Conservation (phyloP, 2,329 filamentous ascomycete genomes). For the Magnaporthiopsis poae region DNA sequence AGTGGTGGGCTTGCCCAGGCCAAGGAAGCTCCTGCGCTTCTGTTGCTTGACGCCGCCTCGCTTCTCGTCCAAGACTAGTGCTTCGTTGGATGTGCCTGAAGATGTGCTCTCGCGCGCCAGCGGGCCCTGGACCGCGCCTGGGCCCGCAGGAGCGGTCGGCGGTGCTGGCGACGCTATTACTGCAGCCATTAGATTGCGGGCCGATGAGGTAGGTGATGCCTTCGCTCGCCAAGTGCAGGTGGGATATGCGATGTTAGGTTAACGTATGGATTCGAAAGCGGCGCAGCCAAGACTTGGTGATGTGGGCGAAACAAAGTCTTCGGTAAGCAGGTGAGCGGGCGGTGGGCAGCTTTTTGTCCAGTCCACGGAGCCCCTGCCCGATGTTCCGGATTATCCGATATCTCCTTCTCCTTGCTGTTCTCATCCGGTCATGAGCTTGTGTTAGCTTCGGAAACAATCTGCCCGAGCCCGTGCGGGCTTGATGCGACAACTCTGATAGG, state of each 20-base stretch:
- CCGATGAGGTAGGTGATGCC: not conserved
- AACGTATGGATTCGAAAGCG: not conserved
- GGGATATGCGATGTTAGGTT: not conserved
- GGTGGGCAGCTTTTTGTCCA: not conserved
- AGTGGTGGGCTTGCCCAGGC: not conserved
- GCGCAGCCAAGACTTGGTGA: not conserved
- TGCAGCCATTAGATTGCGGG: not conserved
- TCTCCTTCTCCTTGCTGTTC: not conserved
- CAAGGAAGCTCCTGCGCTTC: not conserved
- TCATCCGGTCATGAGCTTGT: not conserved
- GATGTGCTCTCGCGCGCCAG: not conserved
- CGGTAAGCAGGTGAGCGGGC: not conserved
- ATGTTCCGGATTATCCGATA: not conserved
- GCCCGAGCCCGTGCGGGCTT: not conserved
- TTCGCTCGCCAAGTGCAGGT: not conserved
- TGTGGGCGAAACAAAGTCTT: not conserved
- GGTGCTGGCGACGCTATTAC: not conserved
- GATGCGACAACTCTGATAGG: not conserved
- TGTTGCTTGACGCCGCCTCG: not conserved
- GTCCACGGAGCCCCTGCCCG: too few relatives aligned
- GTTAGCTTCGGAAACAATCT: not conserved
- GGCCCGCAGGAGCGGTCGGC: not conserved
- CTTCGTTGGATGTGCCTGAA: not conserved
- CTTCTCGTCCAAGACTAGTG: not conserved
- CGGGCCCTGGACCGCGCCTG: too few relatives aligned